Conservation (phyloP, 2,329 filamentous ascomycete species). For the Plectosphaerella plurivora region DNA sequence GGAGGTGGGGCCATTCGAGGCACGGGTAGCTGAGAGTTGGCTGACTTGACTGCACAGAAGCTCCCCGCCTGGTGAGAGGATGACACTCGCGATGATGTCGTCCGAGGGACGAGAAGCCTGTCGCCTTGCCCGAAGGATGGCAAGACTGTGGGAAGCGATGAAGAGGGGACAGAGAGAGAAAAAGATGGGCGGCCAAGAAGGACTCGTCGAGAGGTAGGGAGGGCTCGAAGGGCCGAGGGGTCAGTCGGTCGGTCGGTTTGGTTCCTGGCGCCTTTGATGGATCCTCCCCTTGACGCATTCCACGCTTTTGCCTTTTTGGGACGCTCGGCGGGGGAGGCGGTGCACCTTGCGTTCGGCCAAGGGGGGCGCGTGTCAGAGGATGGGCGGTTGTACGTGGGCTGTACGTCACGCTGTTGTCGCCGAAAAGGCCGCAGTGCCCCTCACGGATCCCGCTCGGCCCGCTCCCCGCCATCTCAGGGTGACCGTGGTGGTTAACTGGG, state of each 20-base stretch:
- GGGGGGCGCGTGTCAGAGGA: not conserved
- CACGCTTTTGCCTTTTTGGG: not conserved
- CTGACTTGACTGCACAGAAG: no score
- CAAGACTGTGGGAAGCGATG: not conserved
- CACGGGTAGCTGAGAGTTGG: not conserved
- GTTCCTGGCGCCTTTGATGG: not conserved
- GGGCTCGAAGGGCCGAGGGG: not conserved
- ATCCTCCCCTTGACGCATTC: not conserved
- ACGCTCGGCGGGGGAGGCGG: conserved; percentile 3
- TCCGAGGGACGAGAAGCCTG: no score
- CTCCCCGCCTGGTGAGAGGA: no score
- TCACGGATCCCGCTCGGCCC: not conserved
- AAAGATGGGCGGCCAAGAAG: not conserved
- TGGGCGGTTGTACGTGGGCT: not conserved
- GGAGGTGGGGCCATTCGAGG: not conserved
- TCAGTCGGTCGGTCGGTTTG: not conserved
- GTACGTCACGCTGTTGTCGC: not conserved
- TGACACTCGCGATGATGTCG: no score
- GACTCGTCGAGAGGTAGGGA: not conserved
- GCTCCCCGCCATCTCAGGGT: not conserved
- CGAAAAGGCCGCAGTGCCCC: not conserved
- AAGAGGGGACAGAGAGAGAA: not conserved
- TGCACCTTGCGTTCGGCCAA: not conserved
- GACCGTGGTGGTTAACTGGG: not conserved
- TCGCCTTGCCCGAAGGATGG: no score